These are phyloP conservation scores for Colletotrichum agaves DNA, from an alignment of 2,329 filamentous ascomycete species.

Conservation along the genomic window DNA sequence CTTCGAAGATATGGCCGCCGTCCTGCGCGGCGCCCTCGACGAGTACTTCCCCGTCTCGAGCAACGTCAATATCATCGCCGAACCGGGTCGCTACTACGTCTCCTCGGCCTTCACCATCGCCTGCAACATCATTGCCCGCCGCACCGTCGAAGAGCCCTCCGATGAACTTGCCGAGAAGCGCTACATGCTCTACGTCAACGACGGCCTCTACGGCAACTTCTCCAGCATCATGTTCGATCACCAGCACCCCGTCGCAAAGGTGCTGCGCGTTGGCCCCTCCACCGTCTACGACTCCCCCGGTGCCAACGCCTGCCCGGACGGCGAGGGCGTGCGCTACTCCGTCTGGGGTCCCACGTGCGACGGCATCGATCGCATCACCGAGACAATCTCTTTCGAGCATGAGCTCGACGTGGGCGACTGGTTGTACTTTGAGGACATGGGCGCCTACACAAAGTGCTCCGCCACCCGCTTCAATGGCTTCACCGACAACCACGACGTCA, in stretches of 20 bases:
- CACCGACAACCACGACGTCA: constrained; percentile 88
- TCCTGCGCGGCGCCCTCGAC: constrained; percentile 83
- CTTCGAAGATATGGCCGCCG: constrained; percentile 89
- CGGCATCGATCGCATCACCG: constrained; percentile 93
- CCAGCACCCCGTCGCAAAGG: constrained; percentile 87
- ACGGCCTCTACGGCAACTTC: constrained; percentile 98
- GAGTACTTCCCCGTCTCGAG: constrained; percentile 82
- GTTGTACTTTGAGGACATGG: constrained; percentile 99
- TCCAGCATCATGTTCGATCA: constrained; percentile 99
- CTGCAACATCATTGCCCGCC: constrained; percentile 94
- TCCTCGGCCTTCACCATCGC: constrained; percentile 93
- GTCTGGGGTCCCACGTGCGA: constrained; percentile 99
- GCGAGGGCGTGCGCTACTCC: constrained; percentile 80
- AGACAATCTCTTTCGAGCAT: constrained; percentile 80
- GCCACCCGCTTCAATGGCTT: constrained; percentile 99
- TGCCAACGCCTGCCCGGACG: constrained; percentile 57
- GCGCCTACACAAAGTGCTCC: constrained; percentile 97
- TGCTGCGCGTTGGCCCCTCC: constrained; percentile 72
- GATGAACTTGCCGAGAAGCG: constrained; percentile 68
- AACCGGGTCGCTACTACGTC: constrained; percentile 97
- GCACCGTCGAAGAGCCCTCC: constrained; percentile 80
- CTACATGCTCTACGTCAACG: constrained; percentile 98
- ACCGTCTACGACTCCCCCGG: constrained; percentile 67
- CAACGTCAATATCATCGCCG: constrained; percentile 87
- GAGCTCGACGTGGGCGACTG: constrained; percentile 93